A percentile compares a stretch with the other conserved stretches of the same genome.
These are phyloP conservation scores for Periconia sp. DNA, from an alignment of 2,329 filamentous ascomycete genomes.

Conservation along the genomic window DNA sequence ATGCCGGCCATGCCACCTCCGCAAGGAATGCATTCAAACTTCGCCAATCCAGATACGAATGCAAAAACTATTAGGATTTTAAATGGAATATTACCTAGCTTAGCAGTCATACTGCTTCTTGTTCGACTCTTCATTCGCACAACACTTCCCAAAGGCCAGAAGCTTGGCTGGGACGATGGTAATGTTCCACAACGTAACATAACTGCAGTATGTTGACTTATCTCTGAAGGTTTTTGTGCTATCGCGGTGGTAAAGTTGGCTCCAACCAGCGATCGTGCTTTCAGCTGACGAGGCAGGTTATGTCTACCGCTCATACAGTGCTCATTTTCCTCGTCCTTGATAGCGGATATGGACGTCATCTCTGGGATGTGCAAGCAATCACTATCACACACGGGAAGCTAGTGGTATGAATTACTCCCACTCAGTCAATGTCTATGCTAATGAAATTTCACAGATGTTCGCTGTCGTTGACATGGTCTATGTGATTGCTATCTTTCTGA, in stretches of 20 bases:
- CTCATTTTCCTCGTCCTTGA: not conserved
- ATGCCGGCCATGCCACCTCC: not conserved
- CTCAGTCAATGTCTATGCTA: too few relatives aligned
- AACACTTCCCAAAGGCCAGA: too few relatives aligned
- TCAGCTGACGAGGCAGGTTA: too few relatives aligned
- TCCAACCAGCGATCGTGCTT: too few relatives aligned
- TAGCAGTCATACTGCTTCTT: too few relatives aligned
- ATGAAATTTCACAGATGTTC: not conserved
- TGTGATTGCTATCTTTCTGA: not conserved
- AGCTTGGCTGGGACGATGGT: slow-evolving; percentile 73
- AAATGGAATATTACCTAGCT: not conserved
- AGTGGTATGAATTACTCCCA: not conserved
- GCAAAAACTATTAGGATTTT: not conserved
- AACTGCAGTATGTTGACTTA: not conserved
- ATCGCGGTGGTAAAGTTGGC: too few relatives aligned
- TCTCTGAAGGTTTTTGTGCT: not conserved
- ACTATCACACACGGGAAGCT: not conserved
- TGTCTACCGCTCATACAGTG: not conserved
- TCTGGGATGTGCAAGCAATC: slow-evolving; percentile 5
- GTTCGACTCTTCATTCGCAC: too few relatives aligned
- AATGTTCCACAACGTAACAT: slow-evolving; percentile 77
- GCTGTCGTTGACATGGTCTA: slow-evolving; percentile 1
- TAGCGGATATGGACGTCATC: slow-evolving; percentile 6
- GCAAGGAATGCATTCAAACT: not conserved
- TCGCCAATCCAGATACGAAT: not conserved